These are phyloP conservation scores for Exidia glandulosa DNA, from an alignment of 768 basidiomycete genomes.

Conservation along the genomic window DNA sequence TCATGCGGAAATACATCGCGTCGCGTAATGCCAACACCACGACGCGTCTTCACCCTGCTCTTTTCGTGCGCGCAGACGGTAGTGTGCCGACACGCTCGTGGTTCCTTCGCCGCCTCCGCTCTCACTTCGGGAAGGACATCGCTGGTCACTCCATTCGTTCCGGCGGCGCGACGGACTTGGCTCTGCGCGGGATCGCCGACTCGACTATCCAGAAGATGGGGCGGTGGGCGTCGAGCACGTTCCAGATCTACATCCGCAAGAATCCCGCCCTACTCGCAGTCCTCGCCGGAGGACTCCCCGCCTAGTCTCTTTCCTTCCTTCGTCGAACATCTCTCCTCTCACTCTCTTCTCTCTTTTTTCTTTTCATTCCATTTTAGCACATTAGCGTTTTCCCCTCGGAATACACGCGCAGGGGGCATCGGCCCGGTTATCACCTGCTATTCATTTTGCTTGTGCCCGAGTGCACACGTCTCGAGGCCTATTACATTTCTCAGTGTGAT, in stretches of 20 bases:
- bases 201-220: slow-evolving; percentile 1
- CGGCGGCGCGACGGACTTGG: slow-evolving; percentile 2
- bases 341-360: too few species aligned
- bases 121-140: background rate
- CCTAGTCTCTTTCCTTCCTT: too few species aligned
- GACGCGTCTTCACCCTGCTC: slow-evolving; percentile 1
- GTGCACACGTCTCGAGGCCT: too few species aligned
- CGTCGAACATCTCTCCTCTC: too few species aligned
- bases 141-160: background rate
- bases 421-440: too few species aligned
- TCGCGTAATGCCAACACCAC: background rate
- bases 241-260: slow-evolving; percentile 2
- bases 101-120: background rate
- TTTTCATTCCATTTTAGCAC: too few species aligned
- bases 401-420: too few species aligned
- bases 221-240: slow-evolving; percentile 4
- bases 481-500: too few species aligned
- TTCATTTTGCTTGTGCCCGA: too few species aligned
- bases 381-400: too few species aligned
- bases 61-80: slow-evolving; percentile 1
- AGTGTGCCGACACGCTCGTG: background rate
- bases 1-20: background rate
- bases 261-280: background rate
- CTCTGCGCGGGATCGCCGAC: slow-evolving; percentile 1
- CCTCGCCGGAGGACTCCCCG: background rate